Conservation (phyloP, 768 basidiomycete species). For the Lactifluus echinatus region DNA sequence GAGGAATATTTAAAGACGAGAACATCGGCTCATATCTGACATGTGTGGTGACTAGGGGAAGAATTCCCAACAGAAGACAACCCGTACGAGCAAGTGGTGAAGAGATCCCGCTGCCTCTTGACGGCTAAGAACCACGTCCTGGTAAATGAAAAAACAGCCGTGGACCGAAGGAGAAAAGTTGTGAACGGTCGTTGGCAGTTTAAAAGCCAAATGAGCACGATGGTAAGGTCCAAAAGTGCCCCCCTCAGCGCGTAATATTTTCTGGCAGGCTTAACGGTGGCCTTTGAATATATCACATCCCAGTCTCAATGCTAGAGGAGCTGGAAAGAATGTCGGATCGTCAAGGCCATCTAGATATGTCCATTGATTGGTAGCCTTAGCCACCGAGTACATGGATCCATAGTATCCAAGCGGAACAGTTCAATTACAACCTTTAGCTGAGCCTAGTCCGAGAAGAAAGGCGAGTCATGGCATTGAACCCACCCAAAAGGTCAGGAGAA, state of each 20-base stretch:
- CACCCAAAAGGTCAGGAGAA: neutral
- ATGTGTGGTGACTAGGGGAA: neutral
- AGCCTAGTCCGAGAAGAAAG: neutral
- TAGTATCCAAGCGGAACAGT: neutral
- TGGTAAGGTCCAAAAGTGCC: neutral
- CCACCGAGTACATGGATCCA: neutral
- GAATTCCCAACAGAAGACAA: no score
- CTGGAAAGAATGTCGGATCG: neutral
- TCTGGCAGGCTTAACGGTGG: neutral
- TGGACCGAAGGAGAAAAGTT: neutral
- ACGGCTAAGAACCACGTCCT: no score
- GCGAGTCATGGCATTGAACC: neutral
- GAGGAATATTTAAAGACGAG: neutral
- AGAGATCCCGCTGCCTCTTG: no score
- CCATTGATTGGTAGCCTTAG: neutral
- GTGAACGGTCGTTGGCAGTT: neutral
- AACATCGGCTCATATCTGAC: neutral
- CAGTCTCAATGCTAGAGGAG: neutral
- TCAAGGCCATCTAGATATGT: neutral
- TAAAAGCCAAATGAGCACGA: neutral
- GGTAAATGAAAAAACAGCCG: no score
- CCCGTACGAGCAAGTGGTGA: neutral
- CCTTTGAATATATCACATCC: neutral
- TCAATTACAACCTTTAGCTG: neutral
- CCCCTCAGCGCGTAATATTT: neutral